Evolutionary conservation across 208 protist genomes (phyloP).

Genomic region (Wallacemonas rigidus): DNA sequence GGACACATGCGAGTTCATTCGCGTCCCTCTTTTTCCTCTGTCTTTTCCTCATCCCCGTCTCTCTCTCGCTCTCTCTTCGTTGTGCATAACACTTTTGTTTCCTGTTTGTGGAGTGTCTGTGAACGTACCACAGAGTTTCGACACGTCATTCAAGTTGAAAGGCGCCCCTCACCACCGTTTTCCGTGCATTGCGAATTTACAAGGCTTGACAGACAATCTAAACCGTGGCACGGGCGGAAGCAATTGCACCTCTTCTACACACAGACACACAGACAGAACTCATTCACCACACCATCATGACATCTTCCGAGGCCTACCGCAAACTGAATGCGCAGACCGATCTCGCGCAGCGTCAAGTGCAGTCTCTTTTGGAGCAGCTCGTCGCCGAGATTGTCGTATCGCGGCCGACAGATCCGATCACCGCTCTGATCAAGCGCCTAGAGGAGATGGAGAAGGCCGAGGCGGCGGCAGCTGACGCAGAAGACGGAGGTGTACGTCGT

Average conservation of each 20-base stretch:
- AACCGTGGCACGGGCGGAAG: too few species aligned
- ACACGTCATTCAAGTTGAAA: too few species aligned
- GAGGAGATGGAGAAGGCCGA: conserved; percentile 28
- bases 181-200: too few species aligned
- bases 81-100: not conserved
- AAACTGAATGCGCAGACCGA: conserved; percentile 36
- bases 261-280: not conserved
- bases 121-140: too few species aligned
- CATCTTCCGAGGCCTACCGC: conserved; percentile 36
- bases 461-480: not conserved
- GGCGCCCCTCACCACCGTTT: too few species aligned
- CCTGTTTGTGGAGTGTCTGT: too few species aligned
- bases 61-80: conserved; percentile 5
- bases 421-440: conserved; percentile 30
- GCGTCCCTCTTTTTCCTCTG: too few species aligned
- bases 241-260: not conserved
- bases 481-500: not conserved
- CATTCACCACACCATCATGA: conserved; percentile 24
- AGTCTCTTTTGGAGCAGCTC: conserved; percentile 40
- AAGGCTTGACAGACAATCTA: too few species aligned
- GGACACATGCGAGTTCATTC: too few species aligned
- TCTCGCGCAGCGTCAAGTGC: conserved; percentile 33
- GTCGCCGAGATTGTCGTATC: conserved; percentile 29
- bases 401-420: conserved; percentile 31
- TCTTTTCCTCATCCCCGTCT: not conserved